A percentile compares a stretch with the other conserved stretches of the same genome.
Evolutionary conservation across 2,329 filamentous ascomycete species (phyloP).

Genomic region (Pseudovirgaria hyperparasitica): DNA sequence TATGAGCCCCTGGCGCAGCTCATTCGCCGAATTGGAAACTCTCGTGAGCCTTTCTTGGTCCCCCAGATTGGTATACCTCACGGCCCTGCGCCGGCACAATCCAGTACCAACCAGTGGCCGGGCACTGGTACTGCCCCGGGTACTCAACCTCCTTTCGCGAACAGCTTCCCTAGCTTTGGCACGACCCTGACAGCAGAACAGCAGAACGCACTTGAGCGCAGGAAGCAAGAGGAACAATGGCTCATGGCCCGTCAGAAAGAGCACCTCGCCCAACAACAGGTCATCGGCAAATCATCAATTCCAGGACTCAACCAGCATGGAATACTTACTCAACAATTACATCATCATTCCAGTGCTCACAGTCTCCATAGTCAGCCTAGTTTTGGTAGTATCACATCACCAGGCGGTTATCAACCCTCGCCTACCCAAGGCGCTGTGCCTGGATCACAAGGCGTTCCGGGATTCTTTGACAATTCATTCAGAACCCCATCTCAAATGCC

Average conservation of each 20-base stretch:
- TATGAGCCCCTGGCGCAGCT: conserved; percentile 93
- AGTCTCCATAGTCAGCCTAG: conserved; percentile 95
- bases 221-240: conserved; percentile 97
- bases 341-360: conserved; percentile 90
- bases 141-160: conserved; percentile 71
- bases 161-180: conserved; percentile 90
- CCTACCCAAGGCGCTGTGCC: conserved; percentile 41
- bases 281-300: conserved; percentile 59
- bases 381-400: conserved; percentile 89
- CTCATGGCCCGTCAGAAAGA: conserved; percentile 94
- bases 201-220: conserved; percentile 89
- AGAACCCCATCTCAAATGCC: conserved; percentile 24
- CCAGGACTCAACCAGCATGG: conserved; percentile 35
- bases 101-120: conserved; percentile 32
- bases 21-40: conserved; percentile 92
- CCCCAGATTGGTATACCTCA: conserved; percentile 94
- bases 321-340: conserved; percentile 51
- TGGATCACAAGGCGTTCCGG: conserved; percentile 34
- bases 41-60: conserved; percentile 90
- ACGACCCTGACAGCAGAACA: conserved; percentile 94
- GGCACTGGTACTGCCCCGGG: conserved; percentile 27
- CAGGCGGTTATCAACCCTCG: conserved; percentile 54
- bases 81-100: conserved; percentile 50
- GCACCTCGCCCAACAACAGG: conserved; percentile 75
- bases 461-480: conserved; percentile 57